phyloP scores from a whole-genome alignment of 164 flowering plant genomes.

The Akebia trifoliata region DNA sequence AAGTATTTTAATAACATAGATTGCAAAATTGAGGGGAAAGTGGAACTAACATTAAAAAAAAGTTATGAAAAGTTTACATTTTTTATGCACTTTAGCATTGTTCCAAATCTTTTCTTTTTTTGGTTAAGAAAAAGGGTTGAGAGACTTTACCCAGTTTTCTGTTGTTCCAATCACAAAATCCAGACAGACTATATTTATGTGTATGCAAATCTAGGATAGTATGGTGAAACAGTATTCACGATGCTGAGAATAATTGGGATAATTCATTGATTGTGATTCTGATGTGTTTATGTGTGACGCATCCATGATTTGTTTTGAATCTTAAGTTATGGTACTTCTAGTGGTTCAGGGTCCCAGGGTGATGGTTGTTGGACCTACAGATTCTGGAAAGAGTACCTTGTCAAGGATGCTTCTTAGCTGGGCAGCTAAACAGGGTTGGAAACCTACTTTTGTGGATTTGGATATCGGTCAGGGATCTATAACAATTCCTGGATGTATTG shows the following conservation, averaged over 20 bases:
- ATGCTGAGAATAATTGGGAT: not conserved
- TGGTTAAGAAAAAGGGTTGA: too few species aligned
- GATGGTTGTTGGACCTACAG: conserved; percentile 89
- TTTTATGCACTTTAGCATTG: not conserved
- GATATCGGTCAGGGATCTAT: conserved; percentile 95
- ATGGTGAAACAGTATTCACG: too few species aligned
- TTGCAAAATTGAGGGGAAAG: not conserved
- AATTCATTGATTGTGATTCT: not conserved
- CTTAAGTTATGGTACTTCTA: conserved; percentile 11
- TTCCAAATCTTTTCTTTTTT: not conserved
- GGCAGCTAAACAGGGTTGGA: conserved; percentile 98
- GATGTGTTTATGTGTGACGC: not conserved
- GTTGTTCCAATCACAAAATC: not conserved
- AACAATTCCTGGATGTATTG: conserved; percentile 79
- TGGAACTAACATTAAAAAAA: not conserved
- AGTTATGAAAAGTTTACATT: not conserved
- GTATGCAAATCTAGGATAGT: too few species aligned
- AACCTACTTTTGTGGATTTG: conserved; percentile 89
- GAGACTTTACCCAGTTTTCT: too few species aligned
- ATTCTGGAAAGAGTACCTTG: conserved; percentile 90
- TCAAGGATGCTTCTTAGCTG: conserved; percentile 87
- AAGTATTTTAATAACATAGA: not conserved
- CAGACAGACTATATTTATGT: not conserved
- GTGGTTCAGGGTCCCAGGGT: conserved; percentile 77
- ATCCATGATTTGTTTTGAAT: conserved; percentile 6